These are phyloP conservation scores for Allium fistulosum DNA, from an alignment of 106 monocot genomes.

Conservation along the genomic window DNA sequence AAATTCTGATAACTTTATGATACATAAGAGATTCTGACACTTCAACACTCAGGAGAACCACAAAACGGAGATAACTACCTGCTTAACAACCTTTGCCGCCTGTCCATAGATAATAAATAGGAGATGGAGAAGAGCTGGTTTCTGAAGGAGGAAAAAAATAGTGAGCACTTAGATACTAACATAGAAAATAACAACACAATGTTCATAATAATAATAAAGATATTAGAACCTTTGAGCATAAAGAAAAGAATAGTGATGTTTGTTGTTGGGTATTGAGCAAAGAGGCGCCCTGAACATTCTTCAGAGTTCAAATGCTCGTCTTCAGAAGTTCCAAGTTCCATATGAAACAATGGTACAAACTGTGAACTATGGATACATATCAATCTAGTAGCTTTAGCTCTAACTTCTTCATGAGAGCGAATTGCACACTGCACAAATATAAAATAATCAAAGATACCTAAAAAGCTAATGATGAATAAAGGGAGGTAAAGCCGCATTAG, in stretches of 20 bases:
- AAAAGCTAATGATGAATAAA: no score
- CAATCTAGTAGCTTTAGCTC: conserved; percentile 84
- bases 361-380: conserved; percentile 22
- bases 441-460: no score
- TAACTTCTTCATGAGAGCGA: conserved; percentile 88
- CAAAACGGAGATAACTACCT: conserved; percentile 32
- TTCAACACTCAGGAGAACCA: no score
- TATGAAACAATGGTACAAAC: no score
- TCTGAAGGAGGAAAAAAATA: conserved; percentile 24
- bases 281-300: conserved; percentile 24
- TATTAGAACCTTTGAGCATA: conserved; percentile 69
- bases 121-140: conserved; percentile 62
- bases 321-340: conserved; percentile 32
- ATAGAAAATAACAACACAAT: no score
- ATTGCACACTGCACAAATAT: conserved; percentile 62
- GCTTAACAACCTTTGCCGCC: conserved; percentile 74
- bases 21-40: no score
- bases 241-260: conserved; percentile 78
- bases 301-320: conserved; percentile 24
- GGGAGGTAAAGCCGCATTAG: no score
- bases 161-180: no score
- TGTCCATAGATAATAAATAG: conserved; percentile 88
- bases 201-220: no score
- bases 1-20: no score
- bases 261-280: conserved; percentile 47